Base-by-base conservation (phyloP, 352 stramenopile genomes). In the Hyaloperonospora brassicae region DNA sequence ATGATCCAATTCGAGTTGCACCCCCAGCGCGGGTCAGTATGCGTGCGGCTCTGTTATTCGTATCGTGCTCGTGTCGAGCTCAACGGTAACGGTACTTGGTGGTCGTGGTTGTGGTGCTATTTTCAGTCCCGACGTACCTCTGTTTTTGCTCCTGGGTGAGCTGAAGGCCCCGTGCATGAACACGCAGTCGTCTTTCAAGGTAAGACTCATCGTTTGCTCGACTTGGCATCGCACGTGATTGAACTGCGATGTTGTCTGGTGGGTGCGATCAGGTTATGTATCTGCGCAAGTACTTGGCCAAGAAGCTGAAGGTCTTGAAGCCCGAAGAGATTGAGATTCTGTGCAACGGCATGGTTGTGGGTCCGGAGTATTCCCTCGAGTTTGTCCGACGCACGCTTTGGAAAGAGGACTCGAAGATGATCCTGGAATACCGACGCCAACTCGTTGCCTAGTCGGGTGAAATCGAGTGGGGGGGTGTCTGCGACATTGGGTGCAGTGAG, bases 361-460 rank as follows among this genome's bases (percentile, higher is more conserved):
- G 78, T 0, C 57, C 68, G 4, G 78, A 88, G 44, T 75, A 85
- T 41, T 85, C 78, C 36, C 70, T 88, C 30, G 68, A 82, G 45
- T 88, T 88, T 42, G 72, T 88, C n/a, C 61, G 62, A 14, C 73
- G 73, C 38, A 86, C 75, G 31, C 66, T 69, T 12, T 88, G 78
- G 78, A 55, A 70, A 47, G 59, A 80, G 30, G 35, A 62, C 34
- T 47, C 58, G 24, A 74, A 71, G 27, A 71, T 88, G 61, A 50
- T 85, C 17, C 62, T 88, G 31, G 73, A 88, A 56, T 88, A 79
- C 50, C 63, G 72, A 17, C 72, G 70, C 27, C 58, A 71, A 9
- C 23, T 67, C 39, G 35, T 71, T 39, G 63, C 63, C 25, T 59
- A 38, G 22, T 67, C 59, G 36, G 2, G 44, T 30, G 46, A 17